phyloP scores from a whole-genome alignment of 805 yeast genomes.

The Tanozyma kutaoensis region DNA sequence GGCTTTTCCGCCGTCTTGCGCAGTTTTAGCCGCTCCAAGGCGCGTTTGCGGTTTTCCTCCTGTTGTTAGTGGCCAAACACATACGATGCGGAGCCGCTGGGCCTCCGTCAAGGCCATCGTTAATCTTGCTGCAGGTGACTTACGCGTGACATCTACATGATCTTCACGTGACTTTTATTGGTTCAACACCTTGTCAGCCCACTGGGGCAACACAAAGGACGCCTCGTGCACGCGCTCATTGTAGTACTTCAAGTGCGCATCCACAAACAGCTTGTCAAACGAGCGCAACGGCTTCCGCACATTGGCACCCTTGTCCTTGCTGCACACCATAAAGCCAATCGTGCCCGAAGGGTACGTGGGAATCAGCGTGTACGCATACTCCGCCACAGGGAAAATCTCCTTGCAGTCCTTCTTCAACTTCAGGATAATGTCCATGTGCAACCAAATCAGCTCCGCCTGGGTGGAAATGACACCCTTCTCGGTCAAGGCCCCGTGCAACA shows the following conservation, averaged over 20 bases:
- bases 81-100: not conserved
- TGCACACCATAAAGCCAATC: slow-evolving; percentile 95
- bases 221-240: slow-evolving; percentile 76
- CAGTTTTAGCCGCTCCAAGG: slow-evolving; percentile 42
- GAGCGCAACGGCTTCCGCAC: slow-evolving; percentile 61
- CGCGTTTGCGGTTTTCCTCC: slow-evolving; percentile 55
- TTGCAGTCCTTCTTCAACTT: slow-evolving; percentile 72
- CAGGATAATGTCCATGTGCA: slow-evolving; percentile 74
- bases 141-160: not conserved
- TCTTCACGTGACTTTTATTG: slow-evolving; percentile 4
- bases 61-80: slow-evolving; percentile 9
- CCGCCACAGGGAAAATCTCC: slow-evolving; percentile 82
- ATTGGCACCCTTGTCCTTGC: slow-evolving; percentile 54
- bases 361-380: slow-evolving; percentile 81
- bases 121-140: no score
- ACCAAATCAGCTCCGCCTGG: slow-evolving; percentile 93
- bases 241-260: slow-evolving; percentile 63
- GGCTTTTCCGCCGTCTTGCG: slow-evolving; percentile 13
- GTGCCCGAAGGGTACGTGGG: slow-evolving; percentile 98
- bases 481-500: slow-evolving; percentile 77
- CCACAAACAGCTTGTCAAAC: slow-evolving; percentile 47
- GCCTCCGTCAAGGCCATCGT: no score
- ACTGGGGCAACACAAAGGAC: slow-evolving; percentile 82
- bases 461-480: slow-evolving; percentile 86
- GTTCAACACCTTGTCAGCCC: slow-evolving; percentile 50